Base-by-base conservation (phyloP, 139 green algal genomes). In the Pedinophyceae sp. region DNA sequence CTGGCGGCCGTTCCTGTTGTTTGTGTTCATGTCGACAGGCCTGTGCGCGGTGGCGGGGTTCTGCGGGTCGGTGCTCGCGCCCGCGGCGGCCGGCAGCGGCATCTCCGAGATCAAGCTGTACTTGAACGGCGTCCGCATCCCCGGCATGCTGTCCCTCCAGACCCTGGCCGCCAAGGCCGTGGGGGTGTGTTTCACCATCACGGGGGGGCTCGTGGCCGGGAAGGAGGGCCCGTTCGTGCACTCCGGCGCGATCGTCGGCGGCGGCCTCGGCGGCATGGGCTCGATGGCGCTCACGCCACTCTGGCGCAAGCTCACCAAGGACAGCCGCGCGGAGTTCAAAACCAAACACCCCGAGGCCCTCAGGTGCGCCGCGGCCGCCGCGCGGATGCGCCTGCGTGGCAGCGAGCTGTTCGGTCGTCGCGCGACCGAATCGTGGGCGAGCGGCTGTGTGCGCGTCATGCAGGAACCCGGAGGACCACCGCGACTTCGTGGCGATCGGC, bases 141-240 rank as follows among this genome's bases (percentile, higher is more conserved):
- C 51, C 18, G 73, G 73, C 1, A 62, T 85, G 50, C 59, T 83
- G 24, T 69, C 68, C 34, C 17, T 78, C 27, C 62, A 73, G 52
- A 87, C 81, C 3, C 70, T 90, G 43, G 51, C 85, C 7, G 75
- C 74, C 30, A 93, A 93, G 69, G 51, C 60, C 2, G 47, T 73
- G 1, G 75, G 81, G 10, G 72, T 89, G 23, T 62, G 66, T 0
- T 81, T 85, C 50, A 75, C 69, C 61, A 85, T 93, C 27, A 61
- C 69, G 2, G 72, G 68, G 0, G 83, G 82, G 5, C 62, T 87
- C 3, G 67, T 91, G 24, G 75, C 77, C 19, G 75, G 81, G 34
- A 90, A 90, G 66, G 81, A 88, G 53, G 81, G 81, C 16, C 83
- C 83, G 20, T 89, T 89, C 59, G 63, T 82, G 22, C 81, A 90